These are phyloP conservation scores for Beauveria caledonica DNA, from an alignment of 2,329 filamentous ascomycete species.

Conservation along the genomic window DNA sequence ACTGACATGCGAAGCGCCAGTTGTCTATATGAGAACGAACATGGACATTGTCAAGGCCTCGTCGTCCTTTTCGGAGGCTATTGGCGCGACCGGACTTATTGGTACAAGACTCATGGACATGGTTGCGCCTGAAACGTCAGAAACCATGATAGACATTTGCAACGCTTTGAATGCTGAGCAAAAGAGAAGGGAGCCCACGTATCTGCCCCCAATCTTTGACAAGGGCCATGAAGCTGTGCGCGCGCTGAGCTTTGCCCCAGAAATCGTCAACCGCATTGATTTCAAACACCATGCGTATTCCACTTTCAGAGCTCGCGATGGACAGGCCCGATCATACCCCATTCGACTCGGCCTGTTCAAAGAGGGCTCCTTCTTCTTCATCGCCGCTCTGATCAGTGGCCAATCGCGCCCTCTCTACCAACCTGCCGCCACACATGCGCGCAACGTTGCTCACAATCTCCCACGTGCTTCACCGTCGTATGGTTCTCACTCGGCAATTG, in stretches of 20 bases:
- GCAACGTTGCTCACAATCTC: slow-evolving; percentile 12
- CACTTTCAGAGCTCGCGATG: slow-evolving; percentile 44
- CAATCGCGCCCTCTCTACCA: slow-evolving; percentile 30
- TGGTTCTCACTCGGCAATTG: slow-evolving; percentile 20
- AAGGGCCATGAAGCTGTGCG: slow-evolving; percentile 48
- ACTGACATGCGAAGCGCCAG: slow-evolving; percentile 33
- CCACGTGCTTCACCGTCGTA: background rate
- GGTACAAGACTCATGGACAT: slow-evolving; percentile 47
- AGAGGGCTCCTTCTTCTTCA: slow-evolving; percentile 54
- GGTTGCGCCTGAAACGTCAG: slow-evolving; percentile 42
- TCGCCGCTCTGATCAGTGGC: slow-evolving; percentile 41
- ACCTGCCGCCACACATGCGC: slow-evolving; percentile 32
- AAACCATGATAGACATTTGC: slow-evolving; percentile 43
- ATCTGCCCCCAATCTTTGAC: slow-evolving; percentile 55
- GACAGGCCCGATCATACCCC: slow-evolving; percentile 40
- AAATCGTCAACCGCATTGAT: slow-evolving; percentile 44
- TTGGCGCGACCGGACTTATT: slow-evolving; percentile 37
- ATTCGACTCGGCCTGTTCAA: slow-evolving; percentile 51
- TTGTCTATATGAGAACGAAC: slow-evolving; percentile 50
- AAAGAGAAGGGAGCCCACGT: slow-evolving; percentile 49
- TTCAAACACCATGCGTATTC: slow-evolving; percentile 48
- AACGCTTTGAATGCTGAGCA: slow-evolving; percentile 50
- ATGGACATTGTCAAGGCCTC: slow-evolving; percentile 52
- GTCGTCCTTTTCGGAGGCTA: slow-evolving; percentile 44
- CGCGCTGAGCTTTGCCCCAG: slow-evolving; percentile 42